Evolutionary conservation across 164 flowering plant species (phyloP).

Genomic region (Magnolia sinica): DNA sequence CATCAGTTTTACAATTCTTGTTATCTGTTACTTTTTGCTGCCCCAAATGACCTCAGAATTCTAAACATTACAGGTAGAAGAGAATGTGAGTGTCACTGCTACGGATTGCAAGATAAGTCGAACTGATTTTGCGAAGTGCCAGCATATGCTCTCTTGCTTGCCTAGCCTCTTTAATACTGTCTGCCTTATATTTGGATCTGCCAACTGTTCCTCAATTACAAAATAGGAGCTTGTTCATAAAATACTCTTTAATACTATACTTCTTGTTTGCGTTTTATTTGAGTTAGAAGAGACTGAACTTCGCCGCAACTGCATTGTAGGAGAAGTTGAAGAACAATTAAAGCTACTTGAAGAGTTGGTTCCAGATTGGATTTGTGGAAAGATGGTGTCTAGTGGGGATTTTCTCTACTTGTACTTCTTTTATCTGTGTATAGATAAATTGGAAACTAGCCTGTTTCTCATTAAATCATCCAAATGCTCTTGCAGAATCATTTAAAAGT

Average conservation of each 20-base stretch:
- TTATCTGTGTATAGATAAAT: neutral
- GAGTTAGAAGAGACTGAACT: neutral
- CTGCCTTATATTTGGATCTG: constrained; percentile 41
- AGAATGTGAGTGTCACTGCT: neutral
- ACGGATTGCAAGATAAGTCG: constrained; percentile 3
- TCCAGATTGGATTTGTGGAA: constrained; percentile 67
- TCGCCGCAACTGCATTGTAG: constrained; percentile 24
- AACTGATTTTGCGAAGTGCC: constrained; percentile 7
- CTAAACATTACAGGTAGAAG: neutral
- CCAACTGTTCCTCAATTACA: constrained; percentile 41
- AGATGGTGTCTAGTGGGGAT: constrained; percentile 49
- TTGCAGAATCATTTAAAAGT: neutral
- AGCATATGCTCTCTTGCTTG: constrained; percentile 33
- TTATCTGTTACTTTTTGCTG: neutral
- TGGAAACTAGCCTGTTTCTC: neutral
- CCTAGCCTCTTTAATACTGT: constrained; percentile 36
- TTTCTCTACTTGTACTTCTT: constrained; percentile 40
- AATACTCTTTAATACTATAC: constrained; percentile 31
- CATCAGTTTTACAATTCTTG: too few relatives aligned
- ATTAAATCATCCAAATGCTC: neutral
- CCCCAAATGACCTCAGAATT: neutral
- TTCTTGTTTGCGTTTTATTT: neutral
- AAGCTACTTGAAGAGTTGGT: constrained; percentile 51
- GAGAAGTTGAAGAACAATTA: constrained; percentile 56
- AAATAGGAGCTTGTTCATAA: constrained; percentile 75